Percentiles rank a stretch among this genome's conserved stretches.
Conservation (phyloP, 768 basidiomycete genomes). For the Mycena albidolilacea region DNA sequence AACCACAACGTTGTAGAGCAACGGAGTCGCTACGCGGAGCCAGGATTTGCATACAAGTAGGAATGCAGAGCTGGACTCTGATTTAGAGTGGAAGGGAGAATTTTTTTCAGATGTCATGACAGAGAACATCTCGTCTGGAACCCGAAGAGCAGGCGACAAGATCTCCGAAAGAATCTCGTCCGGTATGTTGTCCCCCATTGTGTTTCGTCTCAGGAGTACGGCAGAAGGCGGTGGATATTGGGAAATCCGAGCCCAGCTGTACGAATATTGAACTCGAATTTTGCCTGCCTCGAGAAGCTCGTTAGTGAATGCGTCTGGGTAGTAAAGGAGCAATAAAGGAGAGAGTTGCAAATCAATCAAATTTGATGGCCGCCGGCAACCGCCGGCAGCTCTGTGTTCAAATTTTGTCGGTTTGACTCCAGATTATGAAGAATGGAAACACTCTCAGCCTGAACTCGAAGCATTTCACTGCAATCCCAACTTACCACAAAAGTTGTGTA, state of each 20-base stretch:
- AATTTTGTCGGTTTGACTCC: no score
- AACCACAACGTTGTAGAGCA: slow-evolving; percentile 28
- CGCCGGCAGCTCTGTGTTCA: no score
- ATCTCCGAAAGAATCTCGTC: slow-evolving; percentile 32
- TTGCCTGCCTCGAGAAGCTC: no score
- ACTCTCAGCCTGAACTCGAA: no score
- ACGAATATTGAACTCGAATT: not conserved
- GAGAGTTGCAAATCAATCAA: no score
- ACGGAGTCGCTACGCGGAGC: slow-evolving; percentile 30
- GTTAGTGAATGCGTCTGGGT: no score
- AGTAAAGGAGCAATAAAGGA: no score
- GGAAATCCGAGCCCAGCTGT: not conserved
- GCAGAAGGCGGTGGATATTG: not conserved
- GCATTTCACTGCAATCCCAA: no score
- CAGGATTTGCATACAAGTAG: slow-evolving; percentile 27
- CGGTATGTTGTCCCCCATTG: slow-evolving; percentile 14
- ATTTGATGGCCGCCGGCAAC: no score
- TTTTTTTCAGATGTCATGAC: not conserved
- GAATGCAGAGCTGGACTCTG: slow-evolving; percentile 26
- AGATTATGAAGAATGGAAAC: no score
- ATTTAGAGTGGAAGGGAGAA: not conserved
- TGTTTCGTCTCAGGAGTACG: not conserved
- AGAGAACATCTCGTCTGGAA: slow-evolving; percentile 18
- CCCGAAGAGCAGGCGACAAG: slow-evolving; percentile 15
- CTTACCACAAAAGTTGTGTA: no score